Evolutionary conservation across 139 green algal species (phyloP), one percentile per base, ranked within the genome.

Genomic region (Limnomonas spitsbergensis): DNA sequence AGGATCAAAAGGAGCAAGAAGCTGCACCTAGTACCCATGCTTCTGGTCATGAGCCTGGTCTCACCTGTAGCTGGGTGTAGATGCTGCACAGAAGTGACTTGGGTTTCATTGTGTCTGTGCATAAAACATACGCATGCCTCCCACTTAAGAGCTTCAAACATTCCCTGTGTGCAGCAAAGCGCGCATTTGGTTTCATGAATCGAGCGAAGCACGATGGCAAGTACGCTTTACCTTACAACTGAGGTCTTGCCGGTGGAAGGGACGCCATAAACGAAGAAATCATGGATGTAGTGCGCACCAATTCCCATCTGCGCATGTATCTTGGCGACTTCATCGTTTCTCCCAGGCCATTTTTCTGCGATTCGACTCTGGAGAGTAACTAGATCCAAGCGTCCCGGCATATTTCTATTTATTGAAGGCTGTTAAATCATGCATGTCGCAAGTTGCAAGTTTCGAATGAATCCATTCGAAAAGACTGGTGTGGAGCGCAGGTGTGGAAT

Each of bases 211-310:
- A n/a, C n/a, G n/a, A n/a, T n/a, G n/a, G n/a, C n/a, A n/a, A n/a
- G n/a, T n/a, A n/a, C n/a, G n/a, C n/a, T n/a, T n/a, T 53, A 76
- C 69, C 69, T 76, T 29, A 76, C 35, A 53, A 76, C 69, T 29
- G 26, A 31, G 14, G 69, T 76, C 37, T 76, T 76, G 7, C 69
- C 69, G 27, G 69, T 76, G 34, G 69, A 76, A 29, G 69, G 34
- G 35, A 37, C 9, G 34, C 69, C 69, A 31, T 29, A 76, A 9
- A 76, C 69, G 27, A 76, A 53, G 4, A 69, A 71, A 32, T 29
- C 61, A 36, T 7, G 29, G 27, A 72, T 24, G 7, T 34, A 39
- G 26, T 72, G 61, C 29, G 6, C 61, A 34, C 20, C 20, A 20
- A 14, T 29, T 14, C 47, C 47, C 20, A 61, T 61, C 14, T 29